Conservation (phyloP, 257 asterid genomes). For the Petunia axillaris region DNA sequence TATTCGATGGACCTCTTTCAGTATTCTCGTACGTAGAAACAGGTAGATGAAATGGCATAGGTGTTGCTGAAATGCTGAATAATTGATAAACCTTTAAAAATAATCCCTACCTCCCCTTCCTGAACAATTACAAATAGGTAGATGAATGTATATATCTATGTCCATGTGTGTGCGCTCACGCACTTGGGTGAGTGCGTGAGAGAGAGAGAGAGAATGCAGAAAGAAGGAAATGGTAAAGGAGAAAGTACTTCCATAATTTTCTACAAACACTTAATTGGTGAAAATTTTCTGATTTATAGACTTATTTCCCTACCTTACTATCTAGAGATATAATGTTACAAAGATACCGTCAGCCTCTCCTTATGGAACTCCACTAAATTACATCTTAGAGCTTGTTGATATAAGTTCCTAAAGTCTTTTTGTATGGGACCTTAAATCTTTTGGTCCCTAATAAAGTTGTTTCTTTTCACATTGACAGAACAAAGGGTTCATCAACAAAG, state of each 20-base stretch:
- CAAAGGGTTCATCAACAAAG: slow-evolving; percentile 66
- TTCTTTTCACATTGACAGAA: slow-evolving; percentile 45
- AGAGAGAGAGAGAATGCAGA: neutral
- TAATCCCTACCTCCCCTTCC: neutral
- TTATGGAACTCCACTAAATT: neutral
- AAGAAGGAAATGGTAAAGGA: too few relatives aligned
- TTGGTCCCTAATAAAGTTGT: neutral
- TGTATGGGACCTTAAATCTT: neutral
- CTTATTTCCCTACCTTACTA: neutral
- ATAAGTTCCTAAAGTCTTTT: neutral
- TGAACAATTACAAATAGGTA: neutral
- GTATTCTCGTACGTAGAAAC: too few relatives aligned
- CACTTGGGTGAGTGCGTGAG: neutral
- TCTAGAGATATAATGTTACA: neutral
- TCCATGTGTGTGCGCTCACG: neutral
- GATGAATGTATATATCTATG: neutral
- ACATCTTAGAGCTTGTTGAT: neutral
- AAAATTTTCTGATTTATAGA: neutral
- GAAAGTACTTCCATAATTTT: neutral
- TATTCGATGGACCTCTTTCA: too few relatives aligned
- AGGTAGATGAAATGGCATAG: too few relatives aligned
- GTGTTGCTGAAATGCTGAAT: too few relatives aligned
- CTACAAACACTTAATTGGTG: neutral
- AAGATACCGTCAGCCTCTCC: neutral
- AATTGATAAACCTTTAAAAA: too few relatives aligned